phyloP scores from a whole-genome alignment of 1,284 basidiomycete species.

The Agroathelia rolfsii region DNA sequence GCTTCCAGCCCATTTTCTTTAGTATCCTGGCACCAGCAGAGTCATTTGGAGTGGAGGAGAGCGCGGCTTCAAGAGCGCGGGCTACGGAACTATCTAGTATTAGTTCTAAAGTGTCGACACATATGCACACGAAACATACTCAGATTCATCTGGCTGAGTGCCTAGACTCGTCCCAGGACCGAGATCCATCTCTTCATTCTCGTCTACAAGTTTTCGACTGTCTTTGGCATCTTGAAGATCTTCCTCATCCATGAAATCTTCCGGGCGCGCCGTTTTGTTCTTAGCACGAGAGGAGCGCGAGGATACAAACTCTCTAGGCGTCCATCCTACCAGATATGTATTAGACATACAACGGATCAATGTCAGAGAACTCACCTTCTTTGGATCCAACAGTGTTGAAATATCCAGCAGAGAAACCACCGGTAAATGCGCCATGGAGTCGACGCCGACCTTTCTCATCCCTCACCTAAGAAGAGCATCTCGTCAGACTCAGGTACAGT shows the following conservation, averaged over 20 bases:
- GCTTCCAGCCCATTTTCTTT: constrained; percentile 59
- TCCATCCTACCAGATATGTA: constrained; percentile 62
- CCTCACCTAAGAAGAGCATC: constrained; percentile 46
- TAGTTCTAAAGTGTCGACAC: too few species aligned
- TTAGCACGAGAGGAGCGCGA: constrained; percentile 70
- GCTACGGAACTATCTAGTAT: constrained; percentile 43
- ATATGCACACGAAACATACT: too few species aligned
- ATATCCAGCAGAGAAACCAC: constrained; percentile 95
- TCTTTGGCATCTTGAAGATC: constrained; percentile 79
- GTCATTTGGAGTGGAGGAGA: constrained; percentile 55
- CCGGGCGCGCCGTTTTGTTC: constrained; percentile 48
- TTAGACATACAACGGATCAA: neutral
- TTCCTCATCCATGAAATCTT: constrained; percentile 99
- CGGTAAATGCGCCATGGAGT: constrained; percentile 96
- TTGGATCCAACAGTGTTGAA: constrained; percentile 95
- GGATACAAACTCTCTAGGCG: constrained; percentile 85
- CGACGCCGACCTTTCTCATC: constrained; percentile 91
- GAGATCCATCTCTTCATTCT: constrained; percentile 66
- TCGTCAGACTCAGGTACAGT: too few species aligned
- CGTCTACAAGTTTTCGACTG: constrained; percentile 63
- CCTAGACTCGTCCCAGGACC: constrained; percentile 41
- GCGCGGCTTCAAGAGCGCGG: constrained; percentile 45
- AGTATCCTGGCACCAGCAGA: constrained; percentile 76
- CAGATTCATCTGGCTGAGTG: too few species aligned
- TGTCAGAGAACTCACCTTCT: constrained; percentile 64